These are phyloP conservation scores for Taiwanofungus camphoratus DNA, from an alignment of 1,284 basidiomycete genomes.

Conservation along the genomic window DNA sequence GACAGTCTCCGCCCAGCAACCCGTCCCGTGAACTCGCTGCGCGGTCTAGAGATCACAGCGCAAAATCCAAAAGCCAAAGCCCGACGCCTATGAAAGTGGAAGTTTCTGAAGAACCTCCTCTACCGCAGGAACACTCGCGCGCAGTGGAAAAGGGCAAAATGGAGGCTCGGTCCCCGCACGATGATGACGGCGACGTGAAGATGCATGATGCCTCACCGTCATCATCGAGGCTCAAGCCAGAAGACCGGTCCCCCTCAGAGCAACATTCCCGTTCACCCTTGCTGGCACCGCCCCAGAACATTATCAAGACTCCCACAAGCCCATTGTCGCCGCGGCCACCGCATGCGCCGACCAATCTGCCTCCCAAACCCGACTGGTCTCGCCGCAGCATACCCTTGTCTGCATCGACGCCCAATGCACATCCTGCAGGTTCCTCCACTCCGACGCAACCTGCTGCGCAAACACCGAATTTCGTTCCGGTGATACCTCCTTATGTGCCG, in stretches of 20 bases:
- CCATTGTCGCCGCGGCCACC: conserved; percentile 16
- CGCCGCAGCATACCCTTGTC: conserved; percentile 11
- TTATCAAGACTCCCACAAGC: conserved; percentile 15
- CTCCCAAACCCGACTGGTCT: conserved; percentile 17
- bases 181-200: conserved; percentile 20
- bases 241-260: neutral
- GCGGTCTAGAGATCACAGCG: neutral
- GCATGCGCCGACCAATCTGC: conserved; percentile 12
- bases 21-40: too few species aligned
- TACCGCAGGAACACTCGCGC: neutral
- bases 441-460: conserved; percentile 7
- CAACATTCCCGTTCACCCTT: conserved; percentile 19
- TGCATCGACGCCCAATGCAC: conserved; percentile 9
- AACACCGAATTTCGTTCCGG: conserved; percentile 4
- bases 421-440: neutral
- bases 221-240: neutral
- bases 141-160: neutral
- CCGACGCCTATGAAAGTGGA: conserved; percentile 6
- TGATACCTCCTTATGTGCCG: conserved; percentile 11
- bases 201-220: conserved; percentile 2
- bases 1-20: too few species aligned
- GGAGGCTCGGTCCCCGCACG: neutral
- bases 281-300: conserved; percentile 13
- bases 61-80: conserved; percentile 2
- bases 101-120: neutral